Base-by-base conservation (phyloP, 192 early-diverging fungal genomes). In the Coemansia sp. region DNA sequence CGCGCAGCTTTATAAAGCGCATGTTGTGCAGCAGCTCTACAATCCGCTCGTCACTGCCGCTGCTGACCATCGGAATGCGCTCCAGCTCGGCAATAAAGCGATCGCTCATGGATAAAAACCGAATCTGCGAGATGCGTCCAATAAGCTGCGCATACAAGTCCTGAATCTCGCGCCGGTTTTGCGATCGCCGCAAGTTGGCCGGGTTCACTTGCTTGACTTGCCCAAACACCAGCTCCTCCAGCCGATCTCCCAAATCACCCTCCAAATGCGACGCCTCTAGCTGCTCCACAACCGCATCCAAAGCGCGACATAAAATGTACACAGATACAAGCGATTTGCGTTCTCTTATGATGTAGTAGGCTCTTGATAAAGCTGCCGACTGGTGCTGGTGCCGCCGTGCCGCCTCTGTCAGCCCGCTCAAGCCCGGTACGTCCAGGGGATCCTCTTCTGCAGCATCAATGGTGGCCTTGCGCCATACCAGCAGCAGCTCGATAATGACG, bases 201-300 rank as follows among this genome's bases (percentile, higher is more conserved):
- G 93, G 89, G 60, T 96, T 90, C 15, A 87, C 82, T 41, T 88
- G 88, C 53, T 84, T 84, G 23, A 99, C 69, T 62, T 96, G 95
- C 21, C 80, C 85, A 69, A 99, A 98, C 15, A 93, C 87, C 36
- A 95, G 86, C 63, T 96, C 92, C 76, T 99, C 97, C 20, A 98
- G 68, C 48, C 90, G 87, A 30, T 83, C 85, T 1, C 91, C 95
- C 6, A 94, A 71, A 38, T 92, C 88, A 40, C 92, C 86, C 10
- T 87, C 85, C 16, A 98, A 53, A 11, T 84, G 81, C 36, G 85
- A 83, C 14, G 83, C 69, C 42, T 85, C 83, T 3, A 97, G 76
- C 38, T 86, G 79, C 43, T 81, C 79, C 2, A 97, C 84, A 41
- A 99, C 90, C 53, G 89, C 90, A 30, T 91, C 87, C 50, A 98